These are phyloP conservation scores for Durusdinium trenchii DNA, from an alignment of 73 alveolate species.

Conservation along the genomic window DNA sequence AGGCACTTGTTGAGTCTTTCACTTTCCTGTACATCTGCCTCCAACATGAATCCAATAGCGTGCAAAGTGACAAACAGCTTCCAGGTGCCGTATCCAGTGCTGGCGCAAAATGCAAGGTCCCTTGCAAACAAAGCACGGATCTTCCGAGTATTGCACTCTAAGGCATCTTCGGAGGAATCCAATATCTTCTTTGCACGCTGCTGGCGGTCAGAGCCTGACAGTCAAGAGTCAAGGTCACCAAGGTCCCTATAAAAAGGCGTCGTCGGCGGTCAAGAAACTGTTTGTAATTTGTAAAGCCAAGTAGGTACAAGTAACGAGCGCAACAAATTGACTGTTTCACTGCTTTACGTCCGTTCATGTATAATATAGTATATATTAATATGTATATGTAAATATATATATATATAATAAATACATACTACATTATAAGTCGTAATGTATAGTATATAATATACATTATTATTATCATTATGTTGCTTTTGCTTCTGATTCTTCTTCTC, in stretches of 20 bases:
- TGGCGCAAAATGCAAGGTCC: not conserved
- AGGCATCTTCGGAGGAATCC: not conserved
- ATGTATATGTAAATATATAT: too few species aligned
- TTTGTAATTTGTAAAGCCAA: too few species aligned
- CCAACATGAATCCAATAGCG: not conserved
- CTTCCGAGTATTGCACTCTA: not conserved
- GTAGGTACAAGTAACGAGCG: too few species aligned
- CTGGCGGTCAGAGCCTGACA: not conserved
- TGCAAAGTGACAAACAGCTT: not conserved
- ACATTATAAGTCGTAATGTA: too few species aligned
- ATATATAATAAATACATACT: too few species aligned
- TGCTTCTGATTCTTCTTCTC: too few species aligned
- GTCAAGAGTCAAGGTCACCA: not conserved
- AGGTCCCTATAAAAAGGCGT: not conserved
- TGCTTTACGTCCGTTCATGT: too few species aligned
- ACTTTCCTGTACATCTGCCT: not conserved
- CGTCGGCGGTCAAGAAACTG: too few species aligned
- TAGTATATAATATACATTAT: too few species aligned
- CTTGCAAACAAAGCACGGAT: not conserved
- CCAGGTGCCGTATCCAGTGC: not conserved
- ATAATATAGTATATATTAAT: too few species aligned
- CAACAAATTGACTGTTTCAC: too few species aligned
- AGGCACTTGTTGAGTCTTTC: not conserved
- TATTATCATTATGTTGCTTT: too few species aligned
- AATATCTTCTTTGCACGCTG: not conserved